Percentiles rank a stretch among this genome's conserved stretches.
Evolutionary conservation across 441 rosid species (phyloP).

Genomic region (Croton setiger): DNA sequence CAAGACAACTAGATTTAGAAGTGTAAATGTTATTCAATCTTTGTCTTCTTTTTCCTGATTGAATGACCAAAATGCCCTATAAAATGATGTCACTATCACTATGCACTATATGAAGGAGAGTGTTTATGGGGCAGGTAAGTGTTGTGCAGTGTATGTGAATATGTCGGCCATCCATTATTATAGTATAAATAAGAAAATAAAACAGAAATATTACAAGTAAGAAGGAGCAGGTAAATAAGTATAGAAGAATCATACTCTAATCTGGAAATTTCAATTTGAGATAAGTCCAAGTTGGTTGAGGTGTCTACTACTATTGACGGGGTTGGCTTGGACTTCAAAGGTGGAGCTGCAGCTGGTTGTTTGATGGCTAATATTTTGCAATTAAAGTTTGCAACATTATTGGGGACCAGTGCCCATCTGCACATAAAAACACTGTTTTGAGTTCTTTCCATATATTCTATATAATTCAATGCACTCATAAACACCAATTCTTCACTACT

Average conservation of each 20-base stretch:
- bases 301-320: slow-evolving; percentile 28
- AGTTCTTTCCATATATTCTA: slow-evolving; percentile 12
- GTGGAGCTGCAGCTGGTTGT: slow-evolving; percentile 37
- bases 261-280: slow-evolving; percentile 61
- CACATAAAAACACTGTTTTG: slow-evolving; percentile 5
- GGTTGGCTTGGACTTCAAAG: slow-evolving; percentile 16
- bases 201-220: not conserved
- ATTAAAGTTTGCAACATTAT: slow-evolving; percentile 38
- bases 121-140: slow-evolving; percentile 11
- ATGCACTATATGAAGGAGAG: too few species aligned
- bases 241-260: slow-evolving; percentile 46
- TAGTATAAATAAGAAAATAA: too few species aligned
- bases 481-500: too few species aligned
- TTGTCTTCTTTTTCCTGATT: not conserved
- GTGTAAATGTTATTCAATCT: not conserved
- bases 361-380: slow-evolving; percentile 76
- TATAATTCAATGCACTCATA: not conserved
- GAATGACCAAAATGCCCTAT: not conserved
- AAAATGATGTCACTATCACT: not conserved
- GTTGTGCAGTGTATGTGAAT: not conserved
- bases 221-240: slow-evolving; percentile 18
- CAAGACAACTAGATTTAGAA: not conserved
- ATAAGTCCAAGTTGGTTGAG: slow-evolving; percentile 70
- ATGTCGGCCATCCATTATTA: not conserved
- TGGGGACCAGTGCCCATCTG: slow-evolving; percentile 70